Percentiles rank a stretch among this genome's conserved stretches.
These are phyloP conservation scores for Pseudotsuga menziesii DNA, from an alignment of 75 land plant genomes.

Conservation along the genomic window DNA sequence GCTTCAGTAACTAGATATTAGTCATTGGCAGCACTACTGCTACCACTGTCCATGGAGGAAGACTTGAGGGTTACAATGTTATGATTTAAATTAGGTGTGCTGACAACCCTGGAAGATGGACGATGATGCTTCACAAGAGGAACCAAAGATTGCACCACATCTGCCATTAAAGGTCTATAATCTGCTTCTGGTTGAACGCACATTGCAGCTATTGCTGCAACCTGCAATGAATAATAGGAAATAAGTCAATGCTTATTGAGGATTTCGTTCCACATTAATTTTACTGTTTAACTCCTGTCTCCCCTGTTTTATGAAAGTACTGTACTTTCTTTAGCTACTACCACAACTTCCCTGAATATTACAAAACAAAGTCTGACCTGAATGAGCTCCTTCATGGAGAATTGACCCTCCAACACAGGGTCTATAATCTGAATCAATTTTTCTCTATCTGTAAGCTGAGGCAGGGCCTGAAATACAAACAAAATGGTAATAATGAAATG, in stretches of 20 bases:
- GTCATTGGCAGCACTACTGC: slow-evolving; percentile 18
- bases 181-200: slow-evolving; percentile 85
- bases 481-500: no score
- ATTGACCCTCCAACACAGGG: slow-evolving; percentile 65
- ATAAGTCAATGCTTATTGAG: no score
- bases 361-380: slow-evolving; percentile 36
- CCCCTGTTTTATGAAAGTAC: no score
- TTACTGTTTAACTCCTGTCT: no score
- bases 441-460: slow-evolving; percentile 73
- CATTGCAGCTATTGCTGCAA: slow-evolving; percentile 86
- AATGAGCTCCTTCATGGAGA: slow-evolving; percentile 71
- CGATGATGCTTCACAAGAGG: slow-evolving; percentile 48
- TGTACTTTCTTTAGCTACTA: no score
- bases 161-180: slow-evolving; percentile 83
- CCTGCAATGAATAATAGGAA: slow-evolving; percentile 20
- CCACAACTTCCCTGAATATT: no score
- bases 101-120: slow-evolving; percentile 12
- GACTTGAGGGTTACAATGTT: slow-evolving; percentile 23
- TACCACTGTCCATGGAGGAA: slow-evolving; percentile 21
- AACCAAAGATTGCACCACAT: slow-evolving; percentile 83
- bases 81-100: slow-evolving; percentile 21
- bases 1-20: background rate
- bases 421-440: slow-evolving; percentile 70
- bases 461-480: slow-evolving; percentile 58
- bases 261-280: no score